Base-by-base conservation (phyloP, 129 eudicot genomes). In the Silybum marianum region DNA sequence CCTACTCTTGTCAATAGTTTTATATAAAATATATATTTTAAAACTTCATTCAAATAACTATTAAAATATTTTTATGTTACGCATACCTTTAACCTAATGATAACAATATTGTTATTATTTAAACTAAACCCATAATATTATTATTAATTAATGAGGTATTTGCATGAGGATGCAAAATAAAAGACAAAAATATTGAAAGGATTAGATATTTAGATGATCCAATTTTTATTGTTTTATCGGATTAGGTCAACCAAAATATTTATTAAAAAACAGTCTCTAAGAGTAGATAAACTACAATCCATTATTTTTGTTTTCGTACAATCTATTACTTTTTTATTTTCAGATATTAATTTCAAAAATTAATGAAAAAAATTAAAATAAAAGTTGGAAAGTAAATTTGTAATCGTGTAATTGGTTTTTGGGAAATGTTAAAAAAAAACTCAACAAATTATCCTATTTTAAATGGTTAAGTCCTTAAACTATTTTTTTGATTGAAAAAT, bases 211-310 rank as follows among this genome's bases (percentile, higher is more conserved):
- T n/a, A n/a, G 77, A 79, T 79, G 77, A 51, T 71, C 83, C 70
- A 48, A 70, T 79, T 34, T 48, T 1, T 28, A 69, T 44, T 79
- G 68, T 79, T 30, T 70, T 46, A 30, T 54, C 6, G 63, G 70
- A 70, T 79, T 79, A 79, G 83, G 76, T 70, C 76, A 70, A 79
- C 83, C 82, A 70, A 79, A 22, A n/a, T 69, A 28, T 58, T 79
- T 46, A 69, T 68, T n/a, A 38, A 69, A 21, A 10, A n/a, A 3
- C 26, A 36, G 30, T 9, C 24, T 26, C 44, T 9, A 46, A 68
- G 36, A 40, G 74, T 78, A 28, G 82, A 68, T 78, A 69, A 78
- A 78, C 82, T 69, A 69, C 66, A 40, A 40, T 67, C 14, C 26
- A 19, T 66, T 40, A 9, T 66, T 12, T 39, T 34, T 77, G 18